Evolutionary conservation across 371 early-diverging fungal genomes (phyloP).

Genomic region (Saksenaea oblongispora): DNA sequence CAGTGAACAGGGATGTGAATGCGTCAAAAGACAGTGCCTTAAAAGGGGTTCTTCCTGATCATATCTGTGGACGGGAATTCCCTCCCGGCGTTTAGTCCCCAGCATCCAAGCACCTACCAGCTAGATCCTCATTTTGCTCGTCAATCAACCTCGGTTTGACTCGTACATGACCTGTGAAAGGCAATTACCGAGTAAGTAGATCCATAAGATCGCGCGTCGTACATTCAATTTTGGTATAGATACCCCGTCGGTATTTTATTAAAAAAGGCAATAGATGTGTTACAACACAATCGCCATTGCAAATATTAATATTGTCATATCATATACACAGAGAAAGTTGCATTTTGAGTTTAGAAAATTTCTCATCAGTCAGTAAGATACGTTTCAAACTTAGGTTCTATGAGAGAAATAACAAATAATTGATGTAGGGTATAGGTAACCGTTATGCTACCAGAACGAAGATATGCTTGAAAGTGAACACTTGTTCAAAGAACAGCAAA

Average conservation of each 20-base stretch:
- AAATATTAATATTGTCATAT: no score
- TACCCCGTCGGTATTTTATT: not conserved
- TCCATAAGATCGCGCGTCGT: not conserved
- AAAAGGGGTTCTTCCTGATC: not conserved
- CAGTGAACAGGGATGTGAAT: not conserved
- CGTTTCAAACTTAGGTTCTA: no score
- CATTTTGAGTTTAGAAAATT: no score
- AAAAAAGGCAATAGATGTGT: no score
- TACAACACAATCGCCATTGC: no score
- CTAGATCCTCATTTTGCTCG: not conserved
- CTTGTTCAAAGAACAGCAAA: no score
- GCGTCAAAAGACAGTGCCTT: not conserved
- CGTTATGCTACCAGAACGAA: no score
- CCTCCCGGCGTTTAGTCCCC: not conserved
- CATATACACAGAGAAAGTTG: no score
- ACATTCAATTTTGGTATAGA: not conserved
- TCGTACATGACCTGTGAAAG: not conserved
- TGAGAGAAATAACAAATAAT: no score
- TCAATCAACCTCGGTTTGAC: not conserved
- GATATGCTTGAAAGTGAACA: no score
- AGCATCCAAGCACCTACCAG: not conserved
- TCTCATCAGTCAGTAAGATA: no score
- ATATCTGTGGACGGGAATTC: not conserved
- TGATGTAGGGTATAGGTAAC: no score
- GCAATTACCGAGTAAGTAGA: not conserved